Conservation (phyloP, 768 basidiomycete species). For the Collybiopsis confluens region DNA sequence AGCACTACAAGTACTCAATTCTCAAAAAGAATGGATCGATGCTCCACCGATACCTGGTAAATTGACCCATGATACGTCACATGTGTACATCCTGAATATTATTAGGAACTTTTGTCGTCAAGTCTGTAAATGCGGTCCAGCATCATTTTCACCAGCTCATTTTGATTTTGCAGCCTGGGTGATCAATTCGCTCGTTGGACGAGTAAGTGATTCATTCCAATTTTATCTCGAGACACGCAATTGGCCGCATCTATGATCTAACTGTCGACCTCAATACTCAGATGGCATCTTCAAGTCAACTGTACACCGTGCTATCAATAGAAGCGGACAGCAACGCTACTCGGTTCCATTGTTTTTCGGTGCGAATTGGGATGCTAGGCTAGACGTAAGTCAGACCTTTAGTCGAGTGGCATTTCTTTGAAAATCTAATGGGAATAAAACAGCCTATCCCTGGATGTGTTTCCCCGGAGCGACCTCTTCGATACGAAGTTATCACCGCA, state of each 20-base stretch:
- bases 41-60: slow-evolving; percentile 65
- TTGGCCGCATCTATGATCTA: too few relatives aligned
- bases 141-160: not conserved
- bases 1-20: slow-evolving; percentile 80
- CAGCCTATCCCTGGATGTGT: slow-evolving; percentile 52
- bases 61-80: not conserved
- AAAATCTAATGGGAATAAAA: not conserved
- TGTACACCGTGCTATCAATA: slow-evolving; percentile 80
- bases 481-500: slow-evolving; percentile 62
- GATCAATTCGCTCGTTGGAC: slow-evolving; percentile 91
- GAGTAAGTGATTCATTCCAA: slow-evolving; percentile 41
- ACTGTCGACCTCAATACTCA: slow-evolving; percentile 22
- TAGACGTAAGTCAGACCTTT: slow-evolving; percentile 59
- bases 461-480: slow-evolving; percentile 24
- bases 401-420: too few relatives aligned
- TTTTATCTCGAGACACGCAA: not conserved
- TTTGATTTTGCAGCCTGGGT: slow-evolving; percentile 51
- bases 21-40: slow-evolving; percentile 74
- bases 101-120: slow-evolving; percentile 73
- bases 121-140: slow-evolving; percentile 40
- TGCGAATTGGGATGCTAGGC: slow-evolving; percentile 76
- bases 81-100: not conserved
- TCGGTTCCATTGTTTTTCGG: slow-evolving; percentile 92
- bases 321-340: slow-evolving; percentile 65
- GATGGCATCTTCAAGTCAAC: slow-evolving; percentile 91